Evolutionary conservation across 768 basidiomycete species (phyloP), one percentile per base, ranked within the genome.

Genomic region (Piloderma croceum): DNA sequence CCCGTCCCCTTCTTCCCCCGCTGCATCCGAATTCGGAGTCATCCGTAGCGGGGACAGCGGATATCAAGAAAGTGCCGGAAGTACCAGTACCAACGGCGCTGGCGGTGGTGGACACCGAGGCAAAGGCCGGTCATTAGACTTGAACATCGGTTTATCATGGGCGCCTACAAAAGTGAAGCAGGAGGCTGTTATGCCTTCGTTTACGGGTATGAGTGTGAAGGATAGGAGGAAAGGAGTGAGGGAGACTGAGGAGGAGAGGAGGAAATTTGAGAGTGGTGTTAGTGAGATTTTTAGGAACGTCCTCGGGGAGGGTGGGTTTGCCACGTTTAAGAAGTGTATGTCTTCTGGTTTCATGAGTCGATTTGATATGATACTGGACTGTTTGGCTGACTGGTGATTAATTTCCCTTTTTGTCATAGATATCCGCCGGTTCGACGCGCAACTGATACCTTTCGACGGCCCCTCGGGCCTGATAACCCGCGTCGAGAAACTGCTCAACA

Each of bases 381-480:
- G 39, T 18, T 40, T 22, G 32, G 23, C 21, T 31, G 21, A 38
- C 42, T n/a, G n/a, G n/a, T n/a, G n/a, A n/a, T n/a, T n/a, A n/a
- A n/a, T n/a, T 11, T 35, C 36, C 24, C 45, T 24, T 38, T 25
- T 35, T 6, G 27, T 7, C 33, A 6, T 46, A 87, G 84, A 83
- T 61, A 80, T 87, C 12, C 77, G 78, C 54, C 76, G 76, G 44
- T 88, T 82, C 52, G 85, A 88, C 56, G 79, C 79, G 15, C 75
- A 81, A 45, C 68, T 76, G 31, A 87, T 89, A 34, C 79, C 83
- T 3, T 77, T 88, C 36, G 82, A 88, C 43, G 85, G 85, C 12
- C 76, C 83, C 9, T 69, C 65, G 23, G 86, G 86, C 17, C 77
- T 89, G 31, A 66, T 86, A n/a, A 54, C 68, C 20, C 76, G 73